These are phyloP conservation scores for Fonsecaea pugnacius DNA, from an alignment of 2,329 filamentous ascomycete species.

Conservation along the genomic window DNA sequence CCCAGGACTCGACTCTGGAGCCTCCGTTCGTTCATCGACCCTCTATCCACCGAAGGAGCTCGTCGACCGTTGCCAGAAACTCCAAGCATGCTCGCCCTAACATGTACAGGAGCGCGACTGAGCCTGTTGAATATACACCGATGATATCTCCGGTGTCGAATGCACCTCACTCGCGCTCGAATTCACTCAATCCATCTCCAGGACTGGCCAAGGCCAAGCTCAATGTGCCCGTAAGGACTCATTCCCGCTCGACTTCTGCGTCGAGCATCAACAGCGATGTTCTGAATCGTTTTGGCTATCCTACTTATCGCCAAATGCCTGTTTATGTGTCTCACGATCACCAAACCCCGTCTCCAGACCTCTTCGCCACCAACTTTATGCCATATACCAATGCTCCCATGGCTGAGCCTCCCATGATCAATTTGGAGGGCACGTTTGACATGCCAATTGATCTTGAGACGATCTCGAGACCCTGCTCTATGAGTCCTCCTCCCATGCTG, in stretches of 20 bases:
- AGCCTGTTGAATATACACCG: slow-evolving; percentile 50
- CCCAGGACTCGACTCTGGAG: slow-evolving; percentile 68
- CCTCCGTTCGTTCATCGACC: slow-evolving; percentile 21
- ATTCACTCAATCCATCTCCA: slow-evolving; percentile 36
- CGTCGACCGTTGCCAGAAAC: slow-evolving; percentile 49
- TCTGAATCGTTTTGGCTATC: slow-evolving; percentile 74
- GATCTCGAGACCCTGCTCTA: slow-evolving; percentile 47
- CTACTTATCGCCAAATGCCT: slow-evolving; percentile 80
- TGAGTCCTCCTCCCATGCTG: slow-evolving; percentile 48
- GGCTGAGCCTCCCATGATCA: slow-evolving; percentile 43
- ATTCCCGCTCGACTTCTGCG: slow-evolving; percentile 66
- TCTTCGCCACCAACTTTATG: slow-evolving; percentile 36
- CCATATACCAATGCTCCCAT: slow-evolving; percentile 38
- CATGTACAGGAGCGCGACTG: slow-evolving; percentile 52
- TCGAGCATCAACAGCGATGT: slow-evolving; percentile 69
- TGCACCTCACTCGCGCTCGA: slow-evolving; percentile 38
- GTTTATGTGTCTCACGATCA: slow-evolving; percentile 56
- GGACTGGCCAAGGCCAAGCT: slow-evolving; percentile 39
- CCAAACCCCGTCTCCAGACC: slow-evolving; percentile 44
- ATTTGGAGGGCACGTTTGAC: slow-evolving; percentile 44
- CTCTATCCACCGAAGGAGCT: slow-evolving; percentile 25
- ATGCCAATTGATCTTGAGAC: slow-evolving; percentile 36
- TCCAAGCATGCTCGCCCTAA: slow-evolving; percentile 59
- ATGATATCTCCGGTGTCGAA: slow-evolving; percentile 53
- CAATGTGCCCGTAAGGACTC: slow-evolving; percentile 46